Conservation (phyloP, 2,329 filamentous ascomycete genomes). For the Talaromyces marneffei region DNA sequence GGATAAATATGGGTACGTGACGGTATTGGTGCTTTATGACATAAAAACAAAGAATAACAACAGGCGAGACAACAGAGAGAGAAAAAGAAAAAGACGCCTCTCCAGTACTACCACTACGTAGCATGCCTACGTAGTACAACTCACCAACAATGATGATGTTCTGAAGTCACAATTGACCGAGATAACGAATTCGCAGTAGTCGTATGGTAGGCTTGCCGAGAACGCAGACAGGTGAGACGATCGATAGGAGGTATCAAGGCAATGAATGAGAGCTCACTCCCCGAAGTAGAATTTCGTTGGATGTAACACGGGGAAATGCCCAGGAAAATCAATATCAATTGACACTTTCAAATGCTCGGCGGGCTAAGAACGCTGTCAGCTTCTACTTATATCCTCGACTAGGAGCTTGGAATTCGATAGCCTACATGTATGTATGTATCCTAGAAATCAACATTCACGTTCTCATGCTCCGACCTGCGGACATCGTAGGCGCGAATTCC, state of each 20-base stretch:
- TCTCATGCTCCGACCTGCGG: slow-evolving; percentile 5
- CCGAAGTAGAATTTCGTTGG: neutral
- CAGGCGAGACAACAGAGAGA: neutral
- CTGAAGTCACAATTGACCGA: neutral
- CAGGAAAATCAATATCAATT: neutral
- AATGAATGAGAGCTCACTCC: neutral
- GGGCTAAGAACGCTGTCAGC: neutral
- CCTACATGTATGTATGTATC: too few relatives aligned
- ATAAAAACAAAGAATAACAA: neutral
- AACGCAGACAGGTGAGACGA: neutral
- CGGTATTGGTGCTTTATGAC: neutral
- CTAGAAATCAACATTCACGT: neutral
- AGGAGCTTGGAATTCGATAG: neutral
- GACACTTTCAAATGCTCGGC: neutral
- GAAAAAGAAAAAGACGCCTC: neutral
- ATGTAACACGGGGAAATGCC: neutral
- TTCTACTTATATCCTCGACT: neutral
- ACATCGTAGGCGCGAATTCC: slow-evolving; percentile 4
- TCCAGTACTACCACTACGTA: neutral
- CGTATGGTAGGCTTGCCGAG: neutral
- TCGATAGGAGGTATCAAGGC: neutral
- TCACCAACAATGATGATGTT: neutral
- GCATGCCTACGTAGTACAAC: neutral
- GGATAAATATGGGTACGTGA: slow-evolving; percentile 1
- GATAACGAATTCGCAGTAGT: neutral